These are phyloP conservation scores for Leccinum longicurvipes DNA, from an alignment of 768 basidiomycete genomes.

Conservation along the genomic window DNA sequence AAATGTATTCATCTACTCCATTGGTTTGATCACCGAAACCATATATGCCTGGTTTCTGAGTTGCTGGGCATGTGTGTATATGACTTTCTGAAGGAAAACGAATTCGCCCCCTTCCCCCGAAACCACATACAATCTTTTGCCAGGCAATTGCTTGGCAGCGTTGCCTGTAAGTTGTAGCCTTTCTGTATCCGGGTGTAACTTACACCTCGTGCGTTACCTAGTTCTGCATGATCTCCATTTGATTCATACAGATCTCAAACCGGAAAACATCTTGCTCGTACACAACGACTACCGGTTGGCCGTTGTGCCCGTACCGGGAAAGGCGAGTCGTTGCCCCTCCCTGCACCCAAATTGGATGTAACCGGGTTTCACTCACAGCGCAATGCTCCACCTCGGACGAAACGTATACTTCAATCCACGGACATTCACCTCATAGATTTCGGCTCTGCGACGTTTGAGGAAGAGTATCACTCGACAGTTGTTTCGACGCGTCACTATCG, in stretches of 20 bases:
- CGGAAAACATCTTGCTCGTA: constrained; percentile 96
- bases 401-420: constrained; percentile 79
- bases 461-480: constrained; percentile 97
- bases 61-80: constrained; percentile 97
- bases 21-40: constrained; percentile 96
- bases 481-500: constrained; percentile 98
- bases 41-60: constrained; percentile 96
- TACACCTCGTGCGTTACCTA: constrained; percentile 30
- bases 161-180: constrained; percentile 71
- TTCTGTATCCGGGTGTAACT: neutral
- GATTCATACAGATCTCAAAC: constrained; percentile 98
- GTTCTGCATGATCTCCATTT: constrained; percentile 89
- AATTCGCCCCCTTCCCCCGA: constrained; percentile 94
- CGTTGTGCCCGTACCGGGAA: constrained; percentile 59
- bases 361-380: constrained; percentile 42
- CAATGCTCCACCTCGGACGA: constrained; percentile 60
- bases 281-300: constrained; percentile 71
- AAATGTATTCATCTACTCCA: constrained; percentile 97
- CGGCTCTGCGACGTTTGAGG: constrained; percentile 96
- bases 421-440: constrained; percentile 98
- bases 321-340: constrained; percentile 40
- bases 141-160: constrained; percentile 83
- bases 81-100: constrained; percentile 98
- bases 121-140: constrained; percentile 97
- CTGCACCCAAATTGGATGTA: neutral